Evolutionary conservation across 306 rosid species (phyloP).

Genomic region (Alnus rubra): DNA sequence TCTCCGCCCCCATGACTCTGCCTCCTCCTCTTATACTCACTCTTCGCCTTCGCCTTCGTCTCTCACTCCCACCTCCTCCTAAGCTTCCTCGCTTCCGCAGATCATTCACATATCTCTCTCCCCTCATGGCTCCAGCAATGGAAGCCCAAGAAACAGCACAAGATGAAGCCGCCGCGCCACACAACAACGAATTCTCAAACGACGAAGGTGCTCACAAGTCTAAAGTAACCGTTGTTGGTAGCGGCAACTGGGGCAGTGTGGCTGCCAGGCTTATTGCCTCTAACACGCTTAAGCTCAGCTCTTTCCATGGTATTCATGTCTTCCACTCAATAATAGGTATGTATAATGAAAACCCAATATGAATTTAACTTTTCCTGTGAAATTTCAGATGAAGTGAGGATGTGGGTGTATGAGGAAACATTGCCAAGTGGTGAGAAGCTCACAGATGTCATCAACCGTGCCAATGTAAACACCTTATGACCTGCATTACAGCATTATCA

Average conservation of each 20-base stretch:
- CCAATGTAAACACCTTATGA: conserved; percentile 56
- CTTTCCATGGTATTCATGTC: conserved; percentile 62
- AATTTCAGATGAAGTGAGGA: conserved; percentile 79
- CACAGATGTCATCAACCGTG: conserved; percentile 70
- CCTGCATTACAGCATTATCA: conserved; percentile 13
- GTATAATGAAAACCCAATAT: conserved; percentile 12
- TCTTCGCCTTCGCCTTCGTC: neutral
- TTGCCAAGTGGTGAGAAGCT: conserved; percentile 79
- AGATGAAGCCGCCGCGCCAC: conserved; percentile 27
- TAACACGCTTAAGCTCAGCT: conserved; percentile 53
- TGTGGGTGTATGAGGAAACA: conserved; percentile 93
- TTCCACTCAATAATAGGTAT: neutral
- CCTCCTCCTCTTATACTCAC: conserved; percentile 15
- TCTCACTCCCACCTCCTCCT: conserved; percentile 1
- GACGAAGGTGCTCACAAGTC: conserved; percentile 44
- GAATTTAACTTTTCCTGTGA: conserved; percentile 9
- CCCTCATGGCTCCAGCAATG: conserved; percentile 60
- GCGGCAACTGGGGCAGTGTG: conserved; percentile 97
- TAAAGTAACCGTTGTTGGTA: conserved; percentile 82
- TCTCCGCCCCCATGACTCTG: conserved; percentile 51
- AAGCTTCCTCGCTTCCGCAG: neutral
- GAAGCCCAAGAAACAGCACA: conserved; percentile 29
- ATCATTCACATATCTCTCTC: neutral
- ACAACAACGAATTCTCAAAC: conserved; percentile 22
- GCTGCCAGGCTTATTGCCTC: conserved; percentile 92